These are phyloP conservation scores for Aphanomyces stellatus DNA, from an alignment of 352 stramenopile genomes.

Conservation along the genomic window DNA sequence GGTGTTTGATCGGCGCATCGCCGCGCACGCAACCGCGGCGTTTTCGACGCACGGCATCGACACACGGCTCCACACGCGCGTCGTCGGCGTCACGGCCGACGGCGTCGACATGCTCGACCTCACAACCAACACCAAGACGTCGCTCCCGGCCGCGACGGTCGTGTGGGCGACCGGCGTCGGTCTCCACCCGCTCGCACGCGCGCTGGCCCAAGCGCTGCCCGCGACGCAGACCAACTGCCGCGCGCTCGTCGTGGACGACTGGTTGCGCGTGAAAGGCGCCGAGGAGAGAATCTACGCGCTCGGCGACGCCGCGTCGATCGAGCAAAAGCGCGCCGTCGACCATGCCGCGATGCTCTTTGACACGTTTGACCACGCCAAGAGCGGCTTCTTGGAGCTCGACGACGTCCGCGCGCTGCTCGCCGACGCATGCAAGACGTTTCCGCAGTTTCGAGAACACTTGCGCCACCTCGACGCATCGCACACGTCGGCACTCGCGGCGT, in stretches of 20 bases:
- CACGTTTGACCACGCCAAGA: neutral
- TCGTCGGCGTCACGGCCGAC: neutral
- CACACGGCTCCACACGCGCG: neutral
- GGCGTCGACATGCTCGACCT: constrained; percentile 3
- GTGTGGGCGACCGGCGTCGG: constrained; percentile 12
- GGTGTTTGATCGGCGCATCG: constrained; percentile 18
- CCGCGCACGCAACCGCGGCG: constrained; percentile 2
- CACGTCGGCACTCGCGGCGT: no score
- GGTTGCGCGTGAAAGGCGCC: constrained; percentile 12
- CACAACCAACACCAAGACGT: neutral
- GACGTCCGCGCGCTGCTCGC: neutral
- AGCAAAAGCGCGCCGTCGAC: neutral
- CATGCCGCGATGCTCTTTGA: constrained; percentile 13
- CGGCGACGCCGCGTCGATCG: constrained; percentile 5
- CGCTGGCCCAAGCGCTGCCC: neutral
- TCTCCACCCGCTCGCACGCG: neutral
- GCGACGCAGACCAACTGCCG: constrained; percentile 6
- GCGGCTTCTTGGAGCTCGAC: neutral
- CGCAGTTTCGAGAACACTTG: constrained; percentile 13
- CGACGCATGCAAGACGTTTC: constrained; percentile 4
- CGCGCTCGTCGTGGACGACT: constrained; percentile 9
- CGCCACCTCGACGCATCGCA: neutral
- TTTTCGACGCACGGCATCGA: constrained; percentile 11
- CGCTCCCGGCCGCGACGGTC: neutral
- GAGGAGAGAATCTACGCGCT: constrained; percentile 6